These are phyloP conservation scores for Deakozyma indianensis DNA, from an alignment of 805 yeast species.

Conservation along the genomic window DNA sequence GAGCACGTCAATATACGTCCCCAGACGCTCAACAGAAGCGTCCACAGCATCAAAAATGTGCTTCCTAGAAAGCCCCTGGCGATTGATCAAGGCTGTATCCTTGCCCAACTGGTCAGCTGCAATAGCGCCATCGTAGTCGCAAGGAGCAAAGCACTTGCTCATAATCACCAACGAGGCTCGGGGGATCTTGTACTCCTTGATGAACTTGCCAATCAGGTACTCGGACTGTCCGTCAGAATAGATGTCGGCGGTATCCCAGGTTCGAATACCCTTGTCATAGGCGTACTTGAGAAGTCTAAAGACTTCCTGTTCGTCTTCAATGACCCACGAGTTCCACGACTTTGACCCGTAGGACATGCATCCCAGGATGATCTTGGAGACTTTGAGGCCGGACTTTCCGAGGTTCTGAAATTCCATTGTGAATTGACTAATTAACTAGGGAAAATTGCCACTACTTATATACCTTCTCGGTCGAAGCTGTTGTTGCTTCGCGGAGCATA, in stretches of 20 bases:
- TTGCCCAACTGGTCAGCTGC: slow-evolving; percentile 2
- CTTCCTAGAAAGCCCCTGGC: slow-evolving; percentile 29
- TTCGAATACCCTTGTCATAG: slow-evolving; percentile 31
- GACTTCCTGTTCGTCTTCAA: slow-evolving; percentile 32
- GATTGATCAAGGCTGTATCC: slow-evolving; percentile 18
- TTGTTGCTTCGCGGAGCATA: background rate
- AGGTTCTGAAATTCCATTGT: slow-evolving; percentile 4
- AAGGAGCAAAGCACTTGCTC: slow-evolving; percentile 25
- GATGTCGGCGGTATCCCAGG: slow-evolving; percentile 30
- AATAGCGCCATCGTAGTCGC: background rate
- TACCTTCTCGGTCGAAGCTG: background rate
- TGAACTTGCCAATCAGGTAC: slow-evolving; percentile 34
- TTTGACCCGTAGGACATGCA: slow-evolving; percentile 23
- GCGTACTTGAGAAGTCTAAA: slow-evolving; percentile 30
- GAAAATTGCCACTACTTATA: background rate
- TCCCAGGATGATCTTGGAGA: slow-evolving; percentile 26
- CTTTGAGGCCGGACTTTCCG: slow-evolving; percentile 25
- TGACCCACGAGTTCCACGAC: slow-evolving; percentile 26
- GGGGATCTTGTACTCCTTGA: slow-evolving; percentile 34
- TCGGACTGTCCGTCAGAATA: slow-evolving; percentile 35
- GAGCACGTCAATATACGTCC: slow-evolving; percentile 35
- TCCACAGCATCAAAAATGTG: slow-evolving; percentile 34
- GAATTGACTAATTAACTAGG: background rate
- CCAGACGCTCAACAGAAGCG: slow-evolving; percentile 27
- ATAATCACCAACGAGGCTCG: slow-evolving; percentile 42